Evolutionary conservation across 495 filamentous ascomycete species (phyloP), one percentile per base, ranked within the genome.

Genomic region (Bathelium albidoporum): DNA sequence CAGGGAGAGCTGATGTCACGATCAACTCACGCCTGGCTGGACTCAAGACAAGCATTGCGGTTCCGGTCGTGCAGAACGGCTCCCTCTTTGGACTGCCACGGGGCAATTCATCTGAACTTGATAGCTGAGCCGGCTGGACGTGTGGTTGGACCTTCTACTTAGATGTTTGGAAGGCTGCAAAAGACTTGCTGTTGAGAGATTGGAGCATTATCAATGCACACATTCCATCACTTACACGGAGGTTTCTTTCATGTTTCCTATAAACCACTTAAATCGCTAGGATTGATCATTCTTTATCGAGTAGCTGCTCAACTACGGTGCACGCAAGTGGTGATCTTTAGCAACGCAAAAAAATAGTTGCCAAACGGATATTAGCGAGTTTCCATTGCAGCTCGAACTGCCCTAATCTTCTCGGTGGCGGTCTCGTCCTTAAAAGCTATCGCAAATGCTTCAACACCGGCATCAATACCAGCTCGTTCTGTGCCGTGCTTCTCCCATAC

Each of bases 361-460:
- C 5, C 14, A 5, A 5, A 5, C 34, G 5, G 34, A 11, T 49
- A 18, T 9, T 55, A 16, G 24, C 49, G 22, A 29, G 20, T 26
- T 29, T 55, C 29, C 49, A 55, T 55, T 29, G 24, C n/a, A 10
- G 24, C 10, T 3, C 49, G 49, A 26, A 55, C 49, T 9, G 49
- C 24, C 20, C 49, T 12, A 55, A 55, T 55, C 16, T 29, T 55
- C 49, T 55, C 24, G 5, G 49, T 55, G 20, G 49, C 49, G 9
- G 49, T 55, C 24, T 55, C 68, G 43, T 64, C 68, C 11, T 18
- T 58, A 43, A 66, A 70, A 1, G 65, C 58, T 5, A 61, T 59
- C 5, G 60, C 65, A 32, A 70, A 70, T 10, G 68, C 63, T n/a
- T 68, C 68, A 10, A 66, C 61, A 12, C 68, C 64, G 10, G 66